Evolutionary conservation across 805 yeast genomes (phyloP), one percentile per base, ranked within the genome.

Genomic region (Starmerella lactis-condensi): DNA sequence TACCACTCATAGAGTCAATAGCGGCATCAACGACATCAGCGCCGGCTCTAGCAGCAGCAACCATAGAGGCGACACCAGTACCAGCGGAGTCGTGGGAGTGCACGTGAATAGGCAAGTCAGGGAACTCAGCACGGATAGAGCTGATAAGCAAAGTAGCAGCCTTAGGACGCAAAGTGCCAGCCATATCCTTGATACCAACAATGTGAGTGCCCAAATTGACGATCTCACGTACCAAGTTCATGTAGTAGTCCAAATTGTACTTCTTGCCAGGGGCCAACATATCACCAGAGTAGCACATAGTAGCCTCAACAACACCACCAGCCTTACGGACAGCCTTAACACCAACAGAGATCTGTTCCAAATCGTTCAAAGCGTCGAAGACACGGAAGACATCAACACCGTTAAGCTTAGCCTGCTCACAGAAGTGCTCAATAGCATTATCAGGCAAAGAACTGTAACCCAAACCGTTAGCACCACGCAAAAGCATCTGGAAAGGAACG

Each of bases 11-110:
- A 19, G 95, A 81, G 66, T 89, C 89, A 36, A 91, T 70, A 6
- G 96, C 96, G 48, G 82, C 91, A 56, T 89, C 99, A 45, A 89
- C 96, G 36, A 77, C 91, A 62, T 89, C 98, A 24, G 96, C 98
- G 50, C 99, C 99, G 23, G 95, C 92, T 45, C 64, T 56, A 13
- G 95, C 95, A 55, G 83, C 75, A 4, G 89, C 93, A 47, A 75
- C 75, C 89, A 85, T 83, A 21, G 93, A 75, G 27, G 95, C 85
- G 43, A 89, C 94, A 59, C 93, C 99, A 34, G 98, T 89, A 62
- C 98, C 99, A 22, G 99, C 98, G 41, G 96, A 83, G 60, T 89
- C 99, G 60, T 89, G 99, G 22, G 96, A 83, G 61, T 89, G 99
- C 27, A 89, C 95, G 54, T 89, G 99, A 52, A 89, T 89, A 46